A percentile compares a stretch with the other conserved stretches of the same genome.
Evolutionary conservation across 2,329 filamentous ascomycete genomes (phyloP).

Genomic region (Lachnellula subtilissima): DNA sequence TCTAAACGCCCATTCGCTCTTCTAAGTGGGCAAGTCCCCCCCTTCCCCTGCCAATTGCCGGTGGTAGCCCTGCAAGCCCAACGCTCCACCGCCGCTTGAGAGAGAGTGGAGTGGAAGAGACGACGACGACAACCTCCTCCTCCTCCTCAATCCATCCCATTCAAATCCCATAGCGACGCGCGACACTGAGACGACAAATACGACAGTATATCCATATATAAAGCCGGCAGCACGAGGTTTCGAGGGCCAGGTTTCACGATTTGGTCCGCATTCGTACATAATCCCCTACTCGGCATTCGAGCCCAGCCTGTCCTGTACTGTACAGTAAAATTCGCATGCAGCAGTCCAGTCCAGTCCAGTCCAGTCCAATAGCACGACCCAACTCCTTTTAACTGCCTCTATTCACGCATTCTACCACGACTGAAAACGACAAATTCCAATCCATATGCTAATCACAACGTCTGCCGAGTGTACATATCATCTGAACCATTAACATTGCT

Average conservation of each 20-base stretch:
- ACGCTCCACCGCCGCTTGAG: neutral
- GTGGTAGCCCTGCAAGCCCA: neutral
- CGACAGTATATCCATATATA: neutral
- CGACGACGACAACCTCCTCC: neutral
- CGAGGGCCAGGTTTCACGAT: neutral
- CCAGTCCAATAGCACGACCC: neutral
- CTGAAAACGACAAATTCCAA: neutral
- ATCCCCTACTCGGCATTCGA: neutral
- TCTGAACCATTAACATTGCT: neutral
- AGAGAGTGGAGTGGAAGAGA: neutral
- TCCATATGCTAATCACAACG: neutral
- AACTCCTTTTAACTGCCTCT: neutral
- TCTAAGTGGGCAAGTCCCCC: neutral
- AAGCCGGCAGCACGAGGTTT: neutral
- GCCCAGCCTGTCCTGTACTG: neutral
- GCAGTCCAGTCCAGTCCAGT: neutral
- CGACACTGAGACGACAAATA: neutral
- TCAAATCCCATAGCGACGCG: neutral
- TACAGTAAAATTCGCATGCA: neutral
- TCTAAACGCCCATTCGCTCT: no score
- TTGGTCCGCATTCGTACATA: neutral
- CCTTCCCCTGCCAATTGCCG: neutral
- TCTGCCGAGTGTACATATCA: slow-evolving; percentile 4
- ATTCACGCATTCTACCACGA: neutral
- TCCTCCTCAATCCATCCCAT: neutral